These are phyloP conservation scores for Chlamydomonas reinhardtii DNA, from an alignment of 163 green algal species.

Conservation along the genomic window DNA sequence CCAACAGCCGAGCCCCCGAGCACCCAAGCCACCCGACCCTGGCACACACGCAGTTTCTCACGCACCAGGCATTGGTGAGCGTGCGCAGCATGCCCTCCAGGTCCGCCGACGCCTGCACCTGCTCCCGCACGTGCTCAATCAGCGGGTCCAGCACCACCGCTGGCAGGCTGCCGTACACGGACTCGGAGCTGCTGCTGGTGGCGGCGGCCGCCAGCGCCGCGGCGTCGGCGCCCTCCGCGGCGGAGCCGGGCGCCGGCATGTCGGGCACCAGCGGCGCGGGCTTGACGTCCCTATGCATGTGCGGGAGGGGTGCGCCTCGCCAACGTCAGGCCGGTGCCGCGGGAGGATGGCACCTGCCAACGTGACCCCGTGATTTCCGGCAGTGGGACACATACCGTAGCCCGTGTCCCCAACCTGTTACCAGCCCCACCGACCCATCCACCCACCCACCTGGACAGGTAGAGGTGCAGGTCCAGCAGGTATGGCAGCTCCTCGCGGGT, in stretches of 20 bases:
- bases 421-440: not conserved
- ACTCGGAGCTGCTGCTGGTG: conserved; percentile 11
- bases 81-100: conserved; percentile 67
- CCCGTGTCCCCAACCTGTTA: too few relatives aligned
- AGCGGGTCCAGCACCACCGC: conserved; percentile 77
- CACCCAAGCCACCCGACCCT: too few relatives aligned
- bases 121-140: conserved; percentile 76
- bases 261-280: conserved; percentile 49
- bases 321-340: too few relatives aligned
- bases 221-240: conserved; percentile 26
- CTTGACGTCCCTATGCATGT: conserved; percentile 16
- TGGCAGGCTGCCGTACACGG: conserved; percentile 84
- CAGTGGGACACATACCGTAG: too few relatives aligned
- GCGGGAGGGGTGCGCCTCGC: too few relatives aligned
- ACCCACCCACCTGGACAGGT: conserved; percentile 72
- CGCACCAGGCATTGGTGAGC: conserved; percentile 73
- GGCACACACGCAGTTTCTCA: too few relatives aligned
- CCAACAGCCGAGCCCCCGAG: too few relatives aligned
- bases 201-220: conserved; percentile 50
- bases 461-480: conserved; percentile 97
- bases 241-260: conserved; percentile 66
- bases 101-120: conserved; percentile 59
- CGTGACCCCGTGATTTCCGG: too few relatives aligned
- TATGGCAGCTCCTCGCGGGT: conserved; percentile 92
- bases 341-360: too few relatives aligned